Evolutionary conservation across 1,284 basidiomycete species (phyloP), one percentile per base, ranked within the genome.

Genomic region (Malassezia cuniculi): DNA sequence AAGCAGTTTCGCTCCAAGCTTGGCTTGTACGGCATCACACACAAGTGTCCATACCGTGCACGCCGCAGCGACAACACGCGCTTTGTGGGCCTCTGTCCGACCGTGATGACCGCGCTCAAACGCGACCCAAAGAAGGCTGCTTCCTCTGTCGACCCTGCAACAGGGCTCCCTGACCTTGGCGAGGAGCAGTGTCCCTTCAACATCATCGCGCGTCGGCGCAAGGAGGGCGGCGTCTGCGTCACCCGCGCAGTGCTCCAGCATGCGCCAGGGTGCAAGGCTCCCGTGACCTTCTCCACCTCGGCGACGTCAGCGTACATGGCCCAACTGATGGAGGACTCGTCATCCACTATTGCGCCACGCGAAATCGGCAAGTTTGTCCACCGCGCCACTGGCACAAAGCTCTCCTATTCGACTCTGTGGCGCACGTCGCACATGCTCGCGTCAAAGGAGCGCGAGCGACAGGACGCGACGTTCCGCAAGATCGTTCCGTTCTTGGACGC

Each of bases 291-390:
- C 21, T 39, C 36, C 6, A 45, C 42, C 12, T 45, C 42, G 11
- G 42, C 42, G 5, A 45, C 42, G 6, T 45, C 42, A 5, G 42
- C 42, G 9, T 45, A 45, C 34, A 45, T 45, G 42, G 14, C 37
- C 11, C 42, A 45, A 27, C 26, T 45, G 8, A 45, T 45, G 42
- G 37, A 45, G 10, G 42, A 45, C 5, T 17, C 19, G 16, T 22
- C 32, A 9, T 31, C 42, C 3, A 27, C 15, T n/a, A 45, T 45
- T 32, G 42, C 42, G 14, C 42, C 42, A 7, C 42, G 42, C 12
- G 42, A 45, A 18, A 45, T 45, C 22, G 42, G 42, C 11, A 45
- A 45, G 24, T 45, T 25, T 22, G 42, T 45, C 4, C 42, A 45
- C 20, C 30, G 37, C n/a, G 42, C 42, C 11, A 45, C 42, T 5